phyloP scores from a whole-genome alignment of 306 rosid species.

The Pyrus pyrifolia region DNA sequence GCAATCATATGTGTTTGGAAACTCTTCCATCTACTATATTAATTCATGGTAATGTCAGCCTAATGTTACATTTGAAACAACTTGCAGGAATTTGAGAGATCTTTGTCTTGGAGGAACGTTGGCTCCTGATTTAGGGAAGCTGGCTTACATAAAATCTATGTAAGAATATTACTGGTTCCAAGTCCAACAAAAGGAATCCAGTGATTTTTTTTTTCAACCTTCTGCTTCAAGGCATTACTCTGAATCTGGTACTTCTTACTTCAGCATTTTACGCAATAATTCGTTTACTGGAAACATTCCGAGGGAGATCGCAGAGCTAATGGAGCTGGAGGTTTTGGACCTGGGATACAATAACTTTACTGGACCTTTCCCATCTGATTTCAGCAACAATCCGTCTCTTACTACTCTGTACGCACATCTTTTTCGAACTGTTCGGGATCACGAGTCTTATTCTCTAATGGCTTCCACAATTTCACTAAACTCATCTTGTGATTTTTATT shows the following conservation, averaged over 20 bases:
- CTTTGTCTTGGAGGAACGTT: slow-evolving; percentile 58
- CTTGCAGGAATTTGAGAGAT: slow-evolving; percentile 57
- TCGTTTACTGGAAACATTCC: slow-evolving; percentile 53
- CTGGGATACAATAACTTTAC: slow-evolving; percentile 65
- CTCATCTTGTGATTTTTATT: slow-evolving; percentile 1
- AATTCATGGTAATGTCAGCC: neutral
- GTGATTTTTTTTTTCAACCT: neutral
- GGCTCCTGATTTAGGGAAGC: slow-evolving; percentile 54
- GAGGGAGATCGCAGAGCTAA: slow-evolving; percentile 36
- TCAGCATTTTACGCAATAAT: slow-evolving; percentile 65
- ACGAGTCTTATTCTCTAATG: neutral
- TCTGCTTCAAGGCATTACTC: neutral
- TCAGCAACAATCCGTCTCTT: slow-evolving; percentile 38
- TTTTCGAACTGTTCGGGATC: neutral
- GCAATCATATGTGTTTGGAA: neutral
- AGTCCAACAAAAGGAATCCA: neutral
- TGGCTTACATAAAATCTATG: slow-evolving; percentile 55
- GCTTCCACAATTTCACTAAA: neutral
- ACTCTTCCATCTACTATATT: neutral
- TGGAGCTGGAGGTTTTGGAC: slow-evolving; percentile 60
- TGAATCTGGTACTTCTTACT: slow-evolving; percentile 4
- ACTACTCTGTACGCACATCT: slow-evolving; percentile 40
- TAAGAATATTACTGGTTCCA: slow-evolving; percentile 17
- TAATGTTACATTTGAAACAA: slow-evolving; percentile 5
- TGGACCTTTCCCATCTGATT: slow-evolving; percentile 46